Evolutionary conservation across 208 protist species (phyloP), one percentile per base, ranked within the genome.

Genomic region (Leishmania martiniquensis): DNA sequence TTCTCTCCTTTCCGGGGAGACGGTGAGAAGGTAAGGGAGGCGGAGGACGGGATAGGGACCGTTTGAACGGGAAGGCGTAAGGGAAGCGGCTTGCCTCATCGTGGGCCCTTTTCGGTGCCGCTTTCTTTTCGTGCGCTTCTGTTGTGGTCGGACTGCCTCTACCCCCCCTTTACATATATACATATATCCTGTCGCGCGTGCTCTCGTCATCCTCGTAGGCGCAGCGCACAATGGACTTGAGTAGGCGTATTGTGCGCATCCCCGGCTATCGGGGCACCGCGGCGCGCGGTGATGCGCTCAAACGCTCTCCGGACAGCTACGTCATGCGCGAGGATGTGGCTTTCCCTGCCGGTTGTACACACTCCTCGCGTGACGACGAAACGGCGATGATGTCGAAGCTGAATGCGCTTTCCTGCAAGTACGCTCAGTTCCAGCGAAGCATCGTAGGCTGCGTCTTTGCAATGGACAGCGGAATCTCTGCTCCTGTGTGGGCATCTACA

Each of bases 211-310:
- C 76, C 91, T 93, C 60, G 91, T 99, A 20, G 86, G 91, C 29
- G 83, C 89, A 67, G 93, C 98, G 44, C 81, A 96, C 76, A 98
- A 99, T 81, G 99, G n/a, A 47, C 69, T 72, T 34, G 60, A 54
- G 29, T 65, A 13, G 52, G 51, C 37, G 34, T 68, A 47, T 67
- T 76, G 32, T 63, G 44, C 70, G 52, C 37, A 42, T 55, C 67
- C n/a, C 44, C 32, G 45, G 29, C 9, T 1, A 44, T 7, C 67
- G 67, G 29, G 67, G 32, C 15, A 29, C 32, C 42, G 45, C 44
- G 0, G 32, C 67, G 67, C 67, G 47, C 47, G 67, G 32, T 29
- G 67, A 72, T 72, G 67, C 12, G 32, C 29, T 72, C 29, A 72
- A 13, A n/a, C n/a, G 29, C 17, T 51, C 4, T 44, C n/a, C 47